Base-by-base conservation (phyloP, 2,329 filamentous ascomycete species). In the Ophiostoma tasmaniense region DNA sequence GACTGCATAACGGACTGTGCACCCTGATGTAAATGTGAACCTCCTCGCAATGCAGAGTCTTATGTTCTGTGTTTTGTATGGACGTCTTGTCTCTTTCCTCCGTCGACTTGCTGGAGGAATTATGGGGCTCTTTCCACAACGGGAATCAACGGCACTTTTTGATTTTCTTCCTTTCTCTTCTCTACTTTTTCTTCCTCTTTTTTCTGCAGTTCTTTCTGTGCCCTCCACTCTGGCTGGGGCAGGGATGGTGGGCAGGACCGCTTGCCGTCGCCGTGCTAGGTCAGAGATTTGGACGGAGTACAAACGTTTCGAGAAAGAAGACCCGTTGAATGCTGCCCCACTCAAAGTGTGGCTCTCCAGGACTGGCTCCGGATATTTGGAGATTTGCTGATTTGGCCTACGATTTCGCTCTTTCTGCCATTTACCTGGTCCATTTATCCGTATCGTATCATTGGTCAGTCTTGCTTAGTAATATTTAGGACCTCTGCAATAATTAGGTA, bases 181-280 rank as follows among this genome's bases (percentile, higher is more conserved):
- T 62, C 35, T 6, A 33, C 22, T 62, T 30, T 35, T 8, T 50
- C 17, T 13, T 5, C 37, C 17, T 14, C n/a, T 33, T 33, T 65
- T 28, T 39, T 11, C 37, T 11, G 37, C 37, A 13, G 37, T 39
- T 62, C 14, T 66, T 50, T n/a, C 14, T 61, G 10, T 33, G 33
- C 50, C 50, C 50, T 45, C 42, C 42, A 45, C 42, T n/a, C 42
- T 10, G 20, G 17, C 17, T 45, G 42, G 42, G 20, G 35, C 45
- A 22, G 30, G 71, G 68, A 71, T 73, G 71, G 71, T 72, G 71
- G 71, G 71, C 71, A 73, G 71, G 71, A 73, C 71, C 71, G 71
- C 68, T 68, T 68, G 71, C 71, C 71, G 71, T 73, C 65, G 70
- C 71, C 71, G 66, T 72, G 70, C 45, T 67, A 30, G 68, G 68